These are phyloP conservation scores for Leccinum boreale DNA, from an alignment of 768 basidiomycete species.

Conservation along the genomic window DNA sequence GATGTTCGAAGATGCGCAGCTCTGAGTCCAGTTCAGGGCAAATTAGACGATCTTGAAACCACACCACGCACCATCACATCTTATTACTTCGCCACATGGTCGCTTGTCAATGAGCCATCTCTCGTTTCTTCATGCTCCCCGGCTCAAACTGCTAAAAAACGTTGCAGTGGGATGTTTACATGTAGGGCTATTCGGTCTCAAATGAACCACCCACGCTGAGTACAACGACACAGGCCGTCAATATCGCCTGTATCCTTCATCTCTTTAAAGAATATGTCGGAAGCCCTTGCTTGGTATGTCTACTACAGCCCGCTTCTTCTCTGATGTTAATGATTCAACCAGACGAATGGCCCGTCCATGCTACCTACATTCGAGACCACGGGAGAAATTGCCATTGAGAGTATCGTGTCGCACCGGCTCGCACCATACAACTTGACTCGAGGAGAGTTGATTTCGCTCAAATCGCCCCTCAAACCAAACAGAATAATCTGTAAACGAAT, in stretches of 20 bases:
- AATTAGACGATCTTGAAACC: background rate
- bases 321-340: background rate
- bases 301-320: background rate
- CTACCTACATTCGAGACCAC: slow-evolving; percentile 62
- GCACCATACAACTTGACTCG: slow-evolving; percentile 51
- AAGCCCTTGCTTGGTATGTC: slow-evolving; percentile 48
- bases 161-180: slow-evolving; percentile 27
- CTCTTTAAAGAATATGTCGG: slow-evolving; percentile 63
- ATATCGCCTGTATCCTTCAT: slow-evolving; percentile 56
- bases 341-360: slow-evolving; percentile 81
- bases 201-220: background rate
- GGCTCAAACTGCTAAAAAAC: slow-evolving; percentile 16
- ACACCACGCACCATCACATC: background rate
- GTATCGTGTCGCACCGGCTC: slow-evolving; percentile 51
- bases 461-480: slow-evolving; percentile 65
- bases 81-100: background rate
- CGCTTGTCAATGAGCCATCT: slow-evolving; percentile 12
- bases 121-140: slow-evolving; percentile 14
- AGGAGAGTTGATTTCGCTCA: slow-evolving; percentile 74
- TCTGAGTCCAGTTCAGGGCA: background rate
- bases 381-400: slow-evolving; percentile 65
- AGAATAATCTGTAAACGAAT: slow-evolving; percentile 84
- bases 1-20: background rate
- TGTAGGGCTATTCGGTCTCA: slow-evolving; percentile 14
- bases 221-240: slow-evolving; percentile 44